Conservation (phyloP, 345 rosid species). For the Eutrema heterophyllum region DNA sequence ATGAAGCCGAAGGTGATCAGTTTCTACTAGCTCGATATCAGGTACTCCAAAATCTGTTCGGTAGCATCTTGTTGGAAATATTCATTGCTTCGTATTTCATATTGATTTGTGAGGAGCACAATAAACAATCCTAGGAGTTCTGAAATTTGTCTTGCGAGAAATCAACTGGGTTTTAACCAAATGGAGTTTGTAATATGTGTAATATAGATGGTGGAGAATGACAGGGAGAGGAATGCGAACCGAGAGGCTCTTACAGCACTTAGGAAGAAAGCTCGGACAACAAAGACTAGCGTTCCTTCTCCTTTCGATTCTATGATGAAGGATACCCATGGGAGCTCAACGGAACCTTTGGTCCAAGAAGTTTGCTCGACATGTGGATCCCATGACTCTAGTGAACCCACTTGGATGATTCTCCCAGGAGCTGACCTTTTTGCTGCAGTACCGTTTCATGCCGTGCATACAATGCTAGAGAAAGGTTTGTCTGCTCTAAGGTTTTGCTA, state of each 20-base stretch:
- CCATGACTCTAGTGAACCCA: conserved; percentile 58
- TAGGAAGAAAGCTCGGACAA: conserved; percentile 71
- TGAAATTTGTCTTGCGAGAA: not conserved
- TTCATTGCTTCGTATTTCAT: too few relatives aligned
- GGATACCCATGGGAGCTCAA: conserved; percentile 31
- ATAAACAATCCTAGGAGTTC: not conserved
- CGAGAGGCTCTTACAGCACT: conserved; percentile 78
- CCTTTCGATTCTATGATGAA: conserved; percentile 80
- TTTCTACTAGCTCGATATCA: conserved; percentile 55
- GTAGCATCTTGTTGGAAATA: too few relatives aligned
- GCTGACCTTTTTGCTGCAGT: conserved; percentile 64
- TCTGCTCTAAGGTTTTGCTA: not conserved
- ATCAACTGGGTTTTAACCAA: not conserved
- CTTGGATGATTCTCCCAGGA: conserved; percentile 84
- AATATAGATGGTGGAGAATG: conserved; percentile 65
- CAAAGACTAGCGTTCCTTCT: conserved; percentile 58
- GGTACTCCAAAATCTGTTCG: conserved; percentile 36
- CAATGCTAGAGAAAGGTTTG: conserved; percentile 68
- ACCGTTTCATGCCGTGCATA: conserved; percentile 81
- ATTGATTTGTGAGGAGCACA: not conserved
- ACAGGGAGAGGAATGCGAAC: conserved; percentile 65
- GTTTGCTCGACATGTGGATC: conserved; percentile 65
- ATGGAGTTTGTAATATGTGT: not conserved
- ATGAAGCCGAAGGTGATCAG: conserved; percentile 75
- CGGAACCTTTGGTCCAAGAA: conserved; percentile 61